Base-by-base conservation (phyloP, 2,329 filamentous ascomycete species). In the Hypoxylon rubiginosum region DNA sequence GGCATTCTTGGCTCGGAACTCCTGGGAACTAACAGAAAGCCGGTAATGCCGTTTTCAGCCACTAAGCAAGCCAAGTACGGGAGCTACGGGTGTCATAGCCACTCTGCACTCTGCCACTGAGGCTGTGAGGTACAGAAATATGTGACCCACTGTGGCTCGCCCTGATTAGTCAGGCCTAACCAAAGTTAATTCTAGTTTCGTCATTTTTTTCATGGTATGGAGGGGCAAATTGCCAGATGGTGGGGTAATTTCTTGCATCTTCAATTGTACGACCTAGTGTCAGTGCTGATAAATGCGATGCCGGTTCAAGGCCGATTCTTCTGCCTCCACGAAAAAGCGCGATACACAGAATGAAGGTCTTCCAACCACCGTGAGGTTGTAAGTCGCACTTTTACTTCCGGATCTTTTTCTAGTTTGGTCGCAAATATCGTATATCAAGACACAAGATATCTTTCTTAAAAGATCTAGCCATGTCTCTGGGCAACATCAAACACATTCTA, bases 401-500 rank as follows among this genome's bases (percentile, higher is more conserved):
- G 48, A 51, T 32, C 13, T 48, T 13, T 36, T 28, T 21, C 34
- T 41, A 10, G 24, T 9, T 64, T 6, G 28, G 48, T 9, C 21
- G 43, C 21, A 24, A 53, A 56, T 49, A 46, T 41, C n/a, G 10
- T 46, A 28, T 48, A 10, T 54, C 17, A 19, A 60, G 5, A 15
- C 5, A 10, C 10, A 32, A n/a, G 34, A 19, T 41, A 57, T 36
- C 32, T 17, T 19, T 41, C 19, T 61, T 17, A 21, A 26, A 21
- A 26, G 45, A 24, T 51, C 34, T 45, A 80, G 46, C 72, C 30
- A 92, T 91, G 89, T 91, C 89, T 66, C 84, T 92, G 28, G 79
- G 86, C 58, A 90, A 90, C 72, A 86, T 95, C 74, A 91, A 92
- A 74, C 90, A 94, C 76, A 91, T 96, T 68, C 84, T 94, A 70